A percentile compares a stretch with the other conserved stretches of the same genome.
Conservation (phyloP, 176 grass and related monocot species). For the Phragmites australis region DNA sequence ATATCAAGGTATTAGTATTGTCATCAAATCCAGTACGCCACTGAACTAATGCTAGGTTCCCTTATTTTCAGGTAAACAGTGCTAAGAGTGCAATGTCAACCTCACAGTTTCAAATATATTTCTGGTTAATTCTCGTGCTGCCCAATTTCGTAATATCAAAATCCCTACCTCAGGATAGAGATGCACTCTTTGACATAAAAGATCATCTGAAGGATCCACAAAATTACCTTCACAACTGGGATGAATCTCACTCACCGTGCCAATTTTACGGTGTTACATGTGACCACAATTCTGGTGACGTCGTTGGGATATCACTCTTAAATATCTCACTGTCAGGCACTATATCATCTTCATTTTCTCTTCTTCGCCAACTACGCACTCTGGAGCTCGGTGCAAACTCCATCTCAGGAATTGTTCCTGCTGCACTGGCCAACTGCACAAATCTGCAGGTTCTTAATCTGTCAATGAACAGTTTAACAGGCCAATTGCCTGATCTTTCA, state of each 20-base stretch:
- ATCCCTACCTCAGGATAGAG: conserved; percentile 55
- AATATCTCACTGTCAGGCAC: conserved; percentile 77
- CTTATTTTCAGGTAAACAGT: conserved; percentile 43
- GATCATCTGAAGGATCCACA: conserved; percentile 68
- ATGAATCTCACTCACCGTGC: conserved; percentile 52
- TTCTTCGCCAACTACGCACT: conserved; percentile 52
- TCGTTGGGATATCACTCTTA: conserved; percentile 65
- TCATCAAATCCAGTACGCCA: conserved; percentile 12
- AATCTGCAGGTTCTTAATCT: conserved; percentile 83
- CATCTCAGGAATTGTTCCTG: conserved; percentile 70
- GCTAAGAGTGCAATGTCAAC: conserved; percentile 45
- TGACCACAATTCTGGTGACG: conserved; percentile 48
- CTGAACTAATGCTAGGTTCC: conserved; percentile 23
- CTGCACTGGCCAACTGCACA: conserved; percentile 59
- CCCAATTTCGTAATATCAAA: conserved; percentile 31
- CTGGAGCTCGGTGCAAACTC: conserved; percentile 71
- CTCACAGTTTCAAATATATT: conserved; percentile 45
- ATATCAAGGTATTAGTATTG: conserved; percentile 25
- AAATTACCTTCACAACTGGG: conserved; percentile 66
- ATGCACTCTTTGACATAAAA: conserved; percentile 71
- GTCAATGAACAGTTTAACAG: conserved; percentile 68
- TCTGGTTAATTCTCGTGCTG: conserved; percentile 50
- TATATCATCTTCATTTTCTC: conserved; percentile 70
- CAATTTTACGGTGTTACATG: conserved; percentile 77
- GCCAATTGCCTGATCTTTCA: conserved; percentile 77